Percentiles rank a stretch among this genome's conserved stretches.
Evolutionary conservation across 2,329 filamentous ascomycete genomes (phyloP).

Genomic region (Penicillium fuscoglaucum): DNA sequence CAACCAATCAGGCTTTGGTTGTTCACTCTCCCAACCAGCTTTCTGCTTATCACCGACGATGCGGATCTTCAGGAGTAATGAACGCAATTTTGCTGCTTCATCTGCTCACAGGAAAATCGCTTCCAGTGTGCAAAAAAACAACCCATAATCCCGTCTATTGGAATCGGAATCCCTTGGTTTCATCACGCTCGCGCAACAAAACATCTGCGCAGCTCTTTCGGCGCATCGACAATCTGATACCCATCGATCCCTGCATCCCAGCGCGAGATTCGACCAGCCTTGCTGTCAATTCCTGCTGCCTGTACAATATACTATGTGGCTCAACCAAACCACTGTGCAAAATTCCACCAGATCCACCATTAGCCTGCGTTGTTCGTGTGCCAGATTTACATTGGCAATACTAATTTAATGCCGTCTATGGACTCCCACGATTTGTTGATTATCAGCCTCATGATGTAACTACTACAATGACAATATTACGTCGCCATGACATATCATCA

Average conservation of each 20-base stretch:
- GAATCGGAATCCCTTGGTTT: neutral
- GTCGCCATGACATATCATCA: conserved; percentile 1
- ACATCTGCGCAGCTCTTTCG: neutral
- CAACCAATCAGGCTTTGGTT: neutral
- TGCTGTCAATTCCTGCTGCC: neutral
- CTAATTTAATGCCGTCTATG: neutral
- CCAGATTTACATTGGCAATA: neutral
- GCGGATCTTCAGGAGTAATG: too few relatives aligned
- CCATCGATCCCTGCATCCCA: neutral
- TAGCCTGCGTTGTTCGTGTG: neutral
- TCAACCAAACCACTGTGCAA: neutral
- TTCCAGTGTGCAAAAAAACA: neutral
- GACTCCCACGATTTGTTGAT: neutral
- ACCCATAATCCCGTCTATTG: neutral
- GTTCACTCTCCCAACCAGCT: neutral
- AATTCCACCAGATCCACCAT: neutral
- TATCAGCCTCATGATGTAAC: conserved; percentile 10
- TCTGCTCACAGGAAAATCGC: neutral
- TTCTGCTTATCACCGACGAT: neutral
- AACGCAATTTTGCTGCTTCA: neutral
- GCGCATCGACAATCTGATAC: neutral
- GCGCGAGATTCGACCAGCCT: neutral
- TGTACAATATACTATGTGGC: neutral
- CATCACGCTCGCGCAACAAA: neutral
- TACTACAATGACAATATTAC: neutral